Evolutionary conservation across 176 grass and related monocot species (phyloP).

Genomic region (Microstegium vimineum): DNA sequence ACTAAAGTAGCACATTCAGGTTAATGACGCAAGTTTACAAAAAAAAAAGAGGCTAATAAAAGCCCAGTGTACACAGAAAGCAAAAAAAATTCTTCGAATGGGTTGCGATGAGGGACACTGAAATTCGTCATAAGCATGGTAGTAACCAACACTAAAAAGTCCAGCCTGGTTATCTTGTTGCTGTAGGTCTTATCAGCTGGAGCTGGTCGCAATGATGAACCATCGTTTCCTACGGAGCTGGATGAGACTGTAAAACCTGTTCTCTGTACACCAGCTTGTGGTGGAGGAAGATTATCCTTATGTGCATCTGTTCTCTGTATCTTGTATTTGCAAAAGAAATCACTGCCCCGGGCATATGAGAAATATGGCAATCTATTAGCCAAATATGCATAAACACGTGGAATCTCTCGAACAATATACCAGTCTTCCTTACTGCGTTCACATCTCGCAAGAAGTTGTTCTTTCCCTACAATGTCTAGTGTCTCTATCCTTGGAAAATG

Average conservation of each 20-base stretch:
- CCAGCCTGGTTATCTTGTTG: too few species aligned
- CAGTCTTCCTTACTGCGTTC: background rate
- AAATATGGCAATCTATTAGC: background rate
- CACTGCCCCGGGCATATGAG: background rate
- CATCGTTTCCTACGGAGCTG: too few species aligned
- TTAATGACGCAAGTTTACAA: too few species aligned
- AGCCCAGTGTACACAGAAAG: too few species aligned
- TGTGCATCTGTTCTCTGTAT: background rate
- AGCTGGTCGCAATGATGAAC: too few species aligned
- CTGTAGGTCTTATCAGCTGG: too few species aligned
- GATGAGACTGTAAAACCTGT: background rate
- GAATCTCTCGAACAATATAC: slow-evolving; percentile 2
- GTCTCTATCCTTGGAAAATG: background rate
- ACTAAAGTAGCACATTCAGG: too few species aligned
- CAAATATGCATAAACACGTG: slow-evolving; percentile 7
- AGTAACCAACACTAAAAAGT: too few species aligned
- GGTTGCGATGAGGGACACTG: too few species aligned
- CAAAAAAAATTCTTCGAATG: too few species aligned
- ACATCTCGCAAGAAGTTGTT: slow-evolving; percentile 16
- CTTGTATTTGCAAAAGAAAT: background rate
- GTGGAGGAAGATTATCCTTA: background rate
- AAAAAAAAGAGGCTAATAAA: too few species aligned
- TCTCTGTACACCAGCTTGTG: background rate
- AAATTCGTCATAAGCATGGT: too few species aligned
- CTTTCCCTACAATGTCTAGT: background rate